Evolutionary conservation across 1,284 basidiomycete species (phyloP).

Genomic region (Sporisorium iseilematis-ciliati): DNA sequence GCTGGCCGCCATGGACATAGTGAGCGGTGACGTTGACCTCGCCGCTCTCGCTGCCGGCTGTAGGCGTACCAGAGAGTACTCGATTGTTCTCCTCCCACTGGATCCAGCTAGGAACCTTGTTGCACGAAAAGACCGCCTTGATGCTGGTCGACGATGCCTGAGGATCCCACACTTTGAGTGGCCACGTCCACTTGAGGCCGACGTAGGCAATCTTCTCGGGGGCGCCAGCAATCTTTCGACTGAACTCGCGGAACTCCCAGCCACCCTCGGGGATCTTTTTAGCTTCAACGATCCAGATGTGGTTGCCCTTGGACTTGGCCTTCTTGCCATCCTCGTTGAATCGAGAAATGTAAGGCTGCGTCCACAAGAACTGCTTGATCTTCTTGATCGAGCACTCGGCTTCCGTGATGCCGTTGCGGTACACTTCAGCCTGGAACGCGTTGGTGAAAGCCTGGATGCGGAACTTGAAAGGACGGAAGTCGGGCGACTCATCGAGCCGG

Average conservation of each 20-base stretch:
- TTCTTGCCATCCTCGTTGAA: conserved; percentile 99
- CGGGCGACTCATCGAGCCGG: conserved; percentile 79
- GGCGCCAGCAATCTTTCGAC: conserved; percentile 71
- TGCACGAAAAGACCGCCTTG: conserved; percentile 83
- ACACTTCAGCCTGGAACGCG: conserved; percentile 90
- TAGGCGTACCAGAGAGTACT: conserved; percentile 59
- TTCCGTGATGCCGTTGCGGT: conserved; percentile 72
- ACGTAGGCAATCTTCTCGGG: conserved; percentile 76
- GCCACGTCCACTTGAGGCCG: conserved; percentile 87
- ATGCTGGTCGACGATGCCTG: conserved; percentile 75
- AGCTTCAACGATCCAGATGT: conserved; percentile 99
- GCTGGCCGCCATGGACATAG: conserved; percentile 60
- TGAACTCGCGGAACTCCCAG: conserved; percentile 93
- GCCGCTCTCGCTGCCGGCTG: conserved; percentile 50
- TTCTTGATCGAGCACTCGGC: conserved; percentile 73
- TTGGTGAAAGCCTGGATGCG: conserved; percentile 98
- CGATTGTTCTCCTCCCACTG: conserved; percentile 79
- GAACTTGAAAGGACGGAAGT: conserved; percentile 99
- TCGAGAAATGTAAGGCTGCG: conserved; percentile 88
- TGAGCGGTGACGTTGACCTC: conserved; percentile 61
- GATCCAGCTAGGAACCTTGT: conserved; percentile 85
- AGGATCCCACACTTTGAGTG: conserved; percentile 95
- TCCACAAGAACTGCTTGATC: conserved; percentile 96
- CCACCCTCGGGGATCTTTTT: conserved; percentile 80
- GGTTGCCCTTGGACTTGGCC: conserved; percentile 98